phyloP scores from a whole-genome alignment of 176 grass and related monocot species.

The Echinochloa phyllopogon region DNA sequence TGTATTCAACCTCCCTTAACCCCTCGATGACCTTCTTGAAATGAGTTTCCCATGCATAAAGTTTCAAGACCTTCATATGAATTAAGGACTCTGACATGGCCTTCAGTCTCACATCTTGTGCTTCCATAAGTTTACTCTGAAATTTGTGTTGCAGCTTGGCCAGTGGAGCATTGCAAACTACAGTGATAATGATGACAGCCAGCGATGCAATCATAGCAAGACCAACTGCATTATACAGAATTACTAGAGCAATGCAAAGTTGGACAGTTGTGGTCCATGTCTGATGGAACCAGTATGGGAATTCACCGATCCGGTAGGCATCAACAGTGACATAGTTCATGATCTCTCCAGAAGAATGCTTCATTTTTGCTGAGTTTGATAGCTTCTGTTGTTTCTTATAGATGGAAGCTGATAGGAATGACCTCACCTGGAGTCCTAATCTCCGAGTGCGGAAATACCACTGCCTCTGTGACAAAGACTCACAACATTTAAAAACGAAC shows the following conservation, averaged over 20 bases:
- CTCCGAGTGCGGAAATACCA: slow-evolving; percentile 87
- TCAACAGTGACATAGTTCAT: slow-evolving; percentile 95
- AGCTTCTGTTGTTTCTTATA: slow-evolving; percentile 85
- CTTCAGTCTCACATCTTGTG: slow-evolving; percentile 89
- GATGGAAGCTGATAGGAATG: slow-evolving; percentile 74
- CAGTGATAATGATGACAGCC: slow-evolving; percentile 70
- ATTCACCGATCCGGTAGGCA: slow-evolving; percentile 87
- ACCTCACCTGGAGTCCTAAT: slow-evolving; percentile 79
- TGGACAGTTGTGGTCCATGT: slow-evolving; percentile 87
- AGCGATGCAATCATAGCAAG: slow-evolving; percentile 67
- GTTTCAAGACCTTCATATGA: slow-evolving; percentile 85
- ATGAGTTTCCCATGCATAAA: slow-evolving; percentile 95
- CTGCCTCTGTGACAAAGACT: slow-evolving; percentile 88
- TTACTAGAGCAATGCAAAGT: slow-evolving; percentile 75
- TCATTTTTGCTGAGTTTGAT: slow-evolving; percentile 73
- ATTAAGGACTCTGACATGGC: slow-evolving; percentile 82
- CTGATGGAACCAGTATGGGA: slow-evolving; percentile 94
- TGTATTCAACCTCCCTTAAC: slow-evolving; percentile 72
- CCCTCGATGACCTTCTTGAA: slow-evolving; percentile 85
- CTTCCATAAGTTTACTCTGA: slow-evolving; percentile 85
- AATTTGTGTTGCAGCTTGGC: slow-evolving; percentile 86
- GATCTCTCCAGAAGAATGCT: slow-evolving; percentile 88
- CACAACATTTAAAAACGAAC: slow-evolving; percentile 78
- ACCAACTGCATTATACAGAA: slow-evolving; percentile 83
- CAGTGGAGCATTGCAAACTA: slow-evolving; percentile 80